A percentile compares a stretch with the other conserved stretches of the same genome.
These are phyloP conservation scores for Mycena rosella DNA, from an alignment of 768 basidiomycete species.

Conservation along the genomic window DNA sequence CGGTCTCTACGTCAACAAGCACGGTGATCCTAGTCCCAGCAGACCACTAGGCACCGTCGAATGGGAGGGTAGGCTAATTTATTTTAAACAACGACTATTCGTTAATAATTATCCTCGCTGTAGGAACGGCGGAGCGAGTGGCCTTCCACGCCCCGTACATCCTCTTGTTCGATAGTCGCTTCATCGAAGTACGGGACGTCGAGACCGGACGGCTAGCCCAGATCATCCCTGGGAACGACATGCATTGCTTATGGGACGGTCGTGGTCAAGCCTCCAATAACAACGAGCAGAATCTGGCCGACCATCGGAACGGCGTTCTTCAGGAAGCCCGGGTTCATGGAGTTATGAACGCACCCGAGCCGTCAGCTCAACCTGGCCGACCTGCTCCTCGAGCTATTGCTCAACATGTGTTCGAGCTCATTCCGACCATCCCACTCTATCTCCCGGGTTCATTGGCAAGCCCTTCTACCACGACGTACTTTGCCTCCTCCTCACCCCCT, in stretches of 20 bases:
- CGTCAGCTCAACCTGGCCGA: constrained; percentile 54
- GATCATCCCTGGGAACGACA: constrained; percentile 84
- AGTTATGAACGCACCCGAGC: constrained; percentile 77
- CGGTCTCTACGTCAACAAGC: constrained; percentile 91
- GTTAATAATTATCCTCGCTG: not conserved
- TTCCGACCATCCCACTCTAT: constrained; percentile 81
- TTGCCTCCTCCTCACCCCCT: constrained; percentile 31
- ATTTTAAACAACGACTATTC: not conserved
- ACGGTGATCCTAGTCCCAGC: constrained; percentile 81
- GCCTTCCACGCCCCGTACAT: constrained; percentile 93
- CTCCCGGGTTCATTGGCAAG: constrained; percentile 54
- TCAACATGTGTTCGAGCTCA: constrained; percentile 84
- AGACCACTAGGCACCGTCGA: constrained; percentile 79
- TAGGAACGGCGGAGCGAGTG: constrained; percentile 82
- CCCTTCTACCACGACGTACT: constrained; percentile 38
- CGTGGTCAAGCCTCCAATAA: constrained; percentile 69
- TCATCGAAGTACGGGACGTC: constrained; percentile 92
- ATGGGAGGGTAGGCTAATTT: constrained; percentile 76
- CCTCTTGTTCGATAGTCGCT: constrained; percentile 87
- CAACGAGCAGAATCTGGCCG: constrained; percentile 75
- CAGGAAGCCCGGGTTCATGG: constrained; percentile 90
- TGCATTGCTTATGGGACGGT: constrained; percentile 93
- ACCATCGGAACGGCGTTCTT: constrained; percentile 60
- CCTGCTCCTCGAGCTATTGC: constrained; percentile 64
- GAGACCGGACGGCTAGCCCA: constrained; percentile 84